Evolutionary conservation across 2,329 filamentous ascomycete species (phyloP), one percentile per base, ranked within the genome.

Genomic region (Tympanopsis confertula): DNA sequence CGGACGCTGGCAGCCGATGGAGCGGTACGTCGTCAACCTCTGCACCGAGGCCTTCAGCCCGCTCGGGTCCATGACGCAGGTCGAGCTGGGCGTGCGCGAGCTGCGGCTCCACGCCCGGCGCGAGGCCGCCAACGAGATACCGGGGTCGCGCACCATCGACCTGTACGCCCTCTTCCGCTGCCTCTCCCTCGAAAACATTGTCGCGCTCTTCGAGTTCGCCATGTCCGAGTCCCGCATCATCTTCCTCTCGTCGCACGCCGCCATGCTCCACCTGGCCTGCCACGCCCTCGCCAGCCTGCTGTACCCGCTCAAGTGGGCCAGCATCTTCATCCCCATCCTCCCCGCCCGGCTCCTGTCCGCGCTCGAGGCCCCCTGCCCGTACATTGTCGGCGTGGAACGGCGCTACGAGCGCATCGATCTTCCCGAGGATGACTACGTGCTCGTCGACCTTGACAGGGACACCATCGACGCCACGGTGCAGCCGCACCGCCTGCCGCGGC

Each of bases 11-110:
- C 89, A 95, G 56, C 91, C 91, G 13, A 64, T 98, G 42, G 91
- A 98, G 63, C 79, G 88, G 52, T 98, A 96, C 57, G 88, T 98
- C 24, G 82, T 95, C 61, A 96, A 96, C 56, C 69, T 98, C 24
- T 98, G 91, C 61, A 88, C 88, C 10, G 89, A 96, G 60, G 91
- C 91, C 2, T 82, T 93, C 51, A 89, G 84, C 51, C 91, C 91
- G 1, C 75, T 94, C 37, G 84, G 83, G 22, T 96, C 91, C 28
- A 89, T 91, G 60, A 96, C 89, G 0, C 91, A 98, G 56, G 87
- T 96, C 20, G 91, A 98, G 60, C 69, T 96, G 26, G 81, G 83
- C 1, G 77, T 98, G 20, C 77, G 91, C 41, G 91, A 98, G 56
- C 63, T 98, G 47, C 82, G 87, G 20, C 68, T 98, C 38, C 96